phyloP scores from a whole-genome alignment of 192 early-diverging fungal species.

The Coemansia asiatica region DNA sequence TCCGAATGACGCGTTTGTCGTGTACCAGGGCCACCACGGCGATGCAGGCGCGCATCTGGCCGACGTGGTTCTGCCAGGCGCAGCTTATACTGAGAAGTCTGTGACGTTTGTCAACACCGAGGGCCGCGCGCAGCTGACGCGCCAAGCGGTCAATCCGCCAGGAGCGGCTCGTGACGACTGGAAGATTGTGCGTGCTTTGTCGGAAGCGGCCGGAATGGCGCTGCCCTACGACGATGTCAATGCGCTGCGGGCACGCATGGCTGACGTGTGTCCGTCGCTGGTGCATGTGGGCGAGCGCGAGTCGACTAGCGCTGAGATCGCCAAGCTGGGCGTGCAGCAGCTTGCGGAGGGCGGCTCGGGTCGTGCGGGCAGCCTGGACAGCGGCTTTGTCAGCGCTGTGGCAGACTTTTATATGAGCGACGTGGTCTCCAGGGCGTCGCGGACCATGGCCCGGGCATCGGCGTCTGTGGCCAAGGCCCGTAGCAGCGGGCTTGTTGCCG shows the following conservation, averaged over 20 bases:
- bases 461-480: constrained; percentile 34
- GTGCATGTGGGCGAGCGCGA: constrained; percentile 71
- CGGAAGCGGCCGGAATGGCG: constrained; percentile 81
- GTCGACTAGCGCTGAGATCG: constrained; percentile 52
- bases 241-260: constrained; percentile 81
- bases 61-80: constrained; percentile 92
- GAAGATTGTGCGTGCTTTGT: constrained; percentile 97
- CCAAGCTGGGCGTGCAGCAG: constrained; percentile 65
- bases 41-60: constrained; percentile 93
- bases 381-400: constrained; percentile 65
- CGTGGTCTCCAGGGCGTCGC: constrained; percentile 85
- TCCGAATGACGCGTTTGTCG: constrained; percentile 89
- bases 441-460: constrained; percentile 96
- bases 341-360: constrained; percentile 30
- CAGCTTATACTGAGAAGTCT: constrained; percentile 95
- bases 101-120: constrained; percentile 98
- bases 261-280: constrained; percentile 82
- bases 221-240: constrained; percentile 89
- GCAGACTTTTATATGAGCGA: constrained; percentile 95
- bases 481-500: background rate
- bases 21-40: constrained; percentile 99
- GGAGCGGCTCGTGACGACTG: constrained; percentile 95
- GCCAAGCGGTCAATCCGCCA: constrained; percentile 87
- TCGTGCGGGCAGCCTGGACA: constrained; percentile 25
- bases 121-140: constrained; percentile 89